Conservation (phyloP, 2,329 filamentous ascomycete species). For the Aspergillus neoniger region DNA sequence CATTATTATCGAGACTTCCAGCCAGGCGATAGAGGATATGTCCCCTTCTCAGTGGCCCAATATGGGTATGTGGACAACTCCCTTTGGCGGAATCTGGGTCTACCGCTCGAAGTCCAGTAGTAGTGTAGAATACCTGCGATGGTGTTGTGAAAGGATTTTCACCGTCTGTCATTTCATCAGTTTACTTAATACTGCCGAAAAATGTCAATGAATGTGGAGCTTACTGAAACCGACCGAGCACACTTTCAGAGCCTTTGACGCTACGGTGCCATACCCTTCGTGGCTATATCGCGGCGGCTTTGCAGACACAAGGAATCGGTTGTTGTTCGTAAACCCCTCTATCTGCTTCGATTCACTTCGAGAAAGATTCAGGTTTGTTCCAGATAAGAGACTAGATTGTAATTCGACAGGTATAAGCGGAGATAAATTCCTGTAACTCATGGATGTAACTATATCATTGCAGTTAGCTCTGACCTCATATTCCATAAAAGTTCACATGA, state of each 20-base stretch:
- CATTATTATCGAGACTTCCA: fast-evolving
- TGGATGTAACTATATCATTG: not conserved
- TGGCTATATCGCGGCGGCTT: not conserved
- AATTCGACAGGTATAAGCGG: not conserved
- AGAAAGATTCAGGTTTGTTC: not conserved
- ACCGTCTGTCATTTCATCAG: not conserved
- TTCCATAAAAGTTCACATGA: not conserved
- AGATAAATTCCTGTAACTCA: not conserved
- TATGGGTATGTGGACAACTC: not conserved
- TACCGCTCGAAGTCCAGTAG: not conserved
- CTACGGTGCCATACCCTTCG: not conserved
- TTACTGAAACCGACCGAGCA: not conserved
- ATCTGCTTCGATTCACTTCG: not conserved
- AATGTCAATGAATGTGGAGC: not conserved
- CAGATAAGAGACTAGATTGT: not conserved
- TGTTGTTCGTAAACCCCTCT: not conserved
- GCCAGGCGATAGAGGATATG: not conserved
- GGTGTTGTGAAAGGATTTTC: not conserved
- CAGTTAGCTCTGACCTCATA: not conserved
- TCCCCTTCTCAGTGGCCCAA: not conserved
- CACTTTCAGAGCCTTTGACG: not conserved
- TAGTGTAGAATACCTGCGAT: not conserved
- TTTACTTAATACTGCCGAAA: too few species aligned
- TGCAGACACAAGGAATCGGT: not conserved
- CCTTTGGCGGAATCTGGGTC: not conserved